Evolutionary conservation across 352 stramenopile species (phyloP).

Genomic region (Phytophthora citrophthora): DNA sequence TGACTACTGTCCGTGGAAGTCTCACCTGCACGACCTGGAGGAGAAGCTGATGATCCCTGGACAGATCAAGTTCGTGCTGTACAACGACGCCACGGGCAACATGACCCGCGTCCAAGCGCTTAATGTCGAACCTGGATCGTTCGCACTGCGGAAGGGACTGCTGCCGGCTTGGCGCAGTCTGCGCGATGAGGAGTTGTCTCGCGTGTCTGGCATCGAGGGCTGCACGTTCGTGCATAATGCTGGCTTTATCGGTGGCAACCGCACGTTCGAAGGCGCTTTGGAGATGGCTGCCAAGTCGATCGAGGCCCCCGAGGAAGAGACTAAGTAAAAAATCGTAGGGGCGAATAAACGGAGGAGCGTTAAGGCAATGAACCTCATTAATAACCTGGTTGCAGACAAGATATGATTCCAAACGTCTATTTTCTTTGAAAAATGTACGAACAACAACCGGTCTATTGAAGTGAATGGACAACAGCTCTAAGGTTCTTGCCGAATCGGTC

Average conservation of each 20-base stretch:
- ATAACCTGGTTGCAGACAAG: too few species aligned
- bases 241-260: conserved; percentile 99
- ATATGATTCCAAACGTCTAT: too few species aligned
- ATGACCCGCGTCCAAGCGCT: conserved; percentile 98
- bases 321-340: conserved; percentile 12
- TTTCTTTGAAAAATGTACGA: too few species aligned
- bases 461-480: background rate
- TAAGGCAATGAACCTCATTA: too few species aligned
- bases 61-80: conserved; percentile 98
- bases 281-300: conserved; percentile 92
- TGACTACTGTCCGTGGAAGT: conserved; percentile 95
- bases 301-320: conserved; percentile 30
- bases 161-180: conserved; percentile 94
- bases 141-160: conserved; percentile 93
- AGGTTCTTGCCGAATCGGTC: conserved; percentile 43
- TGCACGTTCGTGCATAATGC: conserved; percentile 97
- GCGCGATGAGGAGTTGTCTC: conserved; percentile 92
- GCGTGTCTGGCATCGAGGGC: conserved; percentile 90
- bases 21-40: conserved; percentile 97
- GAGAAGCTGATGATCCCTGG: conserved; percentile 85
- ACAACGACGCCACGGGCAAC: conserved; percentile 91
- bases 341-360: background rate
- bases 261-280: conserved; percentile 94
- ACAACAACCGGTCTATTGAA: too few species aligned
- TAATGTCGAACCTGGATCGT: conserved; percentile 92